Conservation (phyloP, 2,329 filamentous ascomycete species). For the Talaromyces marneffei region DNA sequence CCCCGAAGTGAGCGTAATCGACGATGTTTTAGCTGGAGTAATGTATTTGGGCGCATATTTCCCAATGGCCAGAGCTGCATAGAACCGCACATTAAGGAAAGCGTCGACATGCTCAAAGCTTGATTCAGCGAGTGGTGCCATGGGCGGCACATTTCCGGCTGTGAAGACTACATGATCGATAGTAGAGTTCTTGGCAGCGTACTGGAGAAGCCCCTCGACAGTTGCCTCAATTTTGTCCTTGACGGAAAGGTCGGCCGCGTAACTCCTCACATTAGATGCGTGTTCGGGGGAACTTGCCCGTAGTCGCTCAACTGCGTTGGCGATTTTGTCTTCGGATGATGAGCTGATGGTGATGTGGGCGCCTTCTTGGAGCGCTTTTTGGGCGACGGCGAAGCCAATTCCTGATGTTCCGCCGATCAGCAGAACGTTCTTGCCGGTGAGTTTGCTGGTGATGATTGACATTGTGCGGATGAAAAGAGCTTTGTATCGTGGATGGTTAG, state of each 20-base stretch:
- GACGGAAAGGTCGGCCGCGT: conserved; percentile 46
- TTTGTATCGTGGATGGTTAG: background rate
- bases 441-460: conserved; percentile 29
- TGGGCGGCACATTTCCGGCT: conserved; percentile 46
- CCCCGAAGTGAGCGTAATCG: conserved; percentile 49
- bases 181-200: conserved; percentile 5
- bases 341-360: conserved; percentile 46
- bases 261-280: conserved; percentile 35
- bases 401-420: conserved; percentile 50
- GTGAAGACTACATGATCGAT: conserved; percentile 56
- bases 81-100: conserved; percentile 29
- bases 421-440: conserved; percentile 42
- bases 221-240: conserved; percentile 23
- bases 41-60: conserved; percentile 48
- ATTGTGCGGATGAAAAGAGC: background rate
- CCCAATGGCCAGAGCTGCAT: conserved; percentile 43
- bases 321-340: conserved; percentile 36
- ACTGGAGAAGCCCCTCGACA: conserved; percentile 2
- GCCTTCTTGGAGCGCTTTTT: conserved; percentile 47
- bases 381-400: conserved; percentile 49
- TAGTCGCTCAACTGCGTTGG: conserved; percentile 37
- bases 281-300: conserved; percentile 37
- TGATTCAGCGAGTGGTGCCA: conserved; percentile 24
- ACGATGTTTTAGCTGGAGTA: conserved; percentile 37
- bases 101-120: conserved; percentile 22